phyloP scores from a whole-genome alignment of 768 basidiomycete species.

The Phylloporus sp. region DNA sequence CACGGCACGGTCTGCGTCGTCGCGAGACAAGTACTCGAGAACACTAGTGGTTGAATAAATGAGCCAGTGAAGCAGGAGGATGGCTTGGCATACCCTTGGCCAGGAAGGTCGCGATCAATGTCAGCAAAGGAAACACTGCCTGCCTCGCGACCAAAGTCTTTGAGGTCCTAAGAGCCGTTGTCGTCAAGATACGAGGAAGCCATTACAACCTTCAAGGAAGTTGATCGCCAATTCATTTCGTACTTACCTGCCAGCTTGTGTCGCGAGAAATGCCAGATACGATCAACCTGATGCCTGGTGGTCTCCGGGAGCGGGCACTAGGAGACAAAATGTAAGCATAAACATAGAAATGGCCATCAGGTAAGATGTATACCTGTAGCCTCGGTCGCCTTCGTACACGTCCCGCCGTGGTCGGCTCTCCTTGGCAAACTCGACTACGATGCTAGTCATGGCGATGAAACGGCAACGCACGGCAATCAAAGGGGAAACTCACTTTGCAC shows the following conservation, averaged over 20 bases:
- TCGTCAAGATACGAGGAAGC: constrained; percentile 14
- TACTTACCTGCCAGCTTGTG: constrained; percentile 98
- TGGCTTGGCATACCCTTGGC: constrained; percentile 67
- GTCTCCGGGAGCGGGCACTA: constrained; percentile 64
- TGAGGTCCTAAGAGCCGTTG: constrained; percentile 74
- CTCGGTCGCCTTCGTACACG: constrained; percentile 53
- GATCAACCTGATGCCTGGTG: constrained; percentile 76
- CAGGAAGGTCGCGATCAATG: constrained; percentile 80
- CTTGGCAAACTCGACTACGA: constrained; percentile 95
- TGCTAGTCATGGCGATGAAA: constrained; percentile 41
- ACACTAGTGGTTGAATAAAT: constrained; percentile 45
- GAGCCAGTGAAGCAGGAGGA: not conserved
- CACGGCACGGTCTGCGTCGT: constrained; percentile 92
- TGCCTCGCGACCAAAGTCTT: constrained; percentile 94
- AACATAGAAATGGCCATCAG: constrained; percentile 3
- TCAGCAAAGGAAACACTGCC: constrained; percentile 94
- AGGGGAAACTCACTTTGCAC: constrained; percentile 47
- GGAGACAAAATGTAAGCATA: constrained; percentile 24
- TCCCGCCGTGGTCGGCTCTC: constrained; percentile 85
- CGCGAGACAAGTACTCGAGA: constrained; percentile 83
- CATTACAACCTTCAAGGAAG: constrained; percentile 12
- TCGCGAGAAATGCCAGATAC: constrained; percentile 89
- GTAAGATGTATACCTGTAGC: constrained; percentile 47
- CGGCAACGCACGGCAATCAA: not conserved
- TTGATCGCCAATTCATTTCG: not conserved